Percentiles rank a stretch among this genome's conserved stretches.
Conservation (phyloP, 1,284 basidiomycete species). For the Fomitopsis pinicola region DNA sequence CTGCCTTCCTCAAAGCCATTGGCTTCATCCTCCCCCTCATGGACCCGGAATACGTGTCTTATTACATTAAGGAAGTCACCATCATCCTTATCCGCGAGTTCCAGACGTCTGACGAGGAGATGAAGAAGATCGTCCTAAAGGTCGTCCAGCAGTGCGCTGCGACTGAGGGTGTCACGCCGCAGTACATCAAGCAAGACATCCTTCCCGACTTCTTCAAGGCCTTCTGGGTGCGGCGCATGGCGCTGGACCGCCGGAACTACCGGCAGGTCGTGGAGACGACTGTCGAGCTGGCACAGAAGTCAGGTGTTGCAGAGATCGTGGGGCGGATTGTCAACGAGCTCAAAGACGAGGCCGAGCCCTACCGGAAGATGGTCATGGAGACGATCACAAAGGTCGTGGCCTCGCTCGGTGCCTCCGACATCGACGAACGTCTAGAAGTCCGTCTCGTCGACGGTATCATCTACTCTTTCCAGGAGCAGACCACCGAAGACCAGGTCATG, state of each 20-base stretch:
- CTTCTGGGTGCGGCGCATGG: constrained; percentile 98
- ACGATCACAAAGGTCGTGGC: constrained; percentile 97
- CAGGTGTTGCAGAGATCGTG: constrained; percentile 94
- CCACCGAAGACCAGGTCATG: constrained; percentile 98
- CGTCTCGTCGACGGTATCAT: constrained; percentile 97
- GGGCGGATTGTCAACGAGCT: constrained; percentile 94
- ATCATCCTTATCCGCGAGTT: constrained; percentile 99
- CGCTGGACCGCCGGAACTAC: constrained; percentile 94
- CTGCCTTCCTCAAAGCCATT: constrained; percentile 98
- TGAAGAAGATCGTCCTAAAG: constrained; percentile 99
- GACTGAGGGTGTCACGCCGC: constrained; percentile 92
- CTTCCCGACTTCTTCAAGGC: constrained; percentile 99
- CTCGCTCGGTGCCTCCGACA: constrained; percentile 91
- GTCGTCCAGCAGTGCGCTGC: constrained; percentile 99
- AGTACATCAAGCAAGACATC: constrained; percentile 95
- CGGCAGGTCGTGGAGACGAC: constrained; percentile 98
- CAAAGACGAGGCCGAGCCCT: constrained; percentile 96
- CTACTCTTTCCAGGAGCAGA: constrained; percentile 99
- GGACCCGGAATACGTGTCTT: constrained; percentile 98
- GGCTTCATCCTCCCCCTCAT: constrained; percentile 99
- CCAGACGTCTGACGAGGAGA: constrained; percentile 99
- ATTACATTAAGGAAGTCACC: constrained; percentile 97
- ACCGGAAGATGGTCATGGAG: constrained; percentile 99
- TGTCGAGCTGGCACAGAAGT: constrained; percentile 95
- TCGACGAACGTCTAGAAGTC: constrained; percentile 94